Evolutionary conservation across 345 rosid genomes (phyloP), one percentile per base, ranked within the genome.

Genomic region (Salix brachista): DNA sequence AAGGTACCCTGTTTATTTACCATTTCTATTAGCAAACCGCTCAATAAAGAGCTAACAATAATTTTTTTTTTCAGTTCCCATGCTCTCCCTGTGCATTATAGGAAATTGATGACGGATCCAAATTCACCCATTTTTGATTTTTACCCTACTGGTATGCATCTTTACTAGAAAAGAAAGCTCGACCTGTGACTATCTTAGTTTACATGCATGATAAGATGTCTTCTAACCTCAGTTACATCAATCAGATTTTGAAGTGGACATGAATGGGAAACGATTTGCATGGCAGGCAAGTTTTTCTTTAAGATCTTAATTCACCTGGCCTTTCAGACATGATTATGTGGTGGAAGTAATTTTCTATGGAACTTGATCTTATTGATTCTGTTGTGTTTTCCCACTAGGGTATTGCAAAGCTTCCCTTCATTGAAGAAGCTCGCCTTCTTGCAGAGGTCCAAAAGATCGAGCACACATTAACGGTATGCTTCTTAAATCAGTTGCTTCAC

Each of bases 191-290:
- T 42, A 18, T 69, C 16, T 37, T 71, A 71, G 61, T 66, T 65
- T 69, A 70, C 67, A 52, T 80, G 50, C 37, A 48, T 81, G 25
- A 30, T 46, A 67, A 71, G 74, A 62, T 72, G 58, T 69, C 34
- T 74, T 75, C 32, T 71, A 72, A 70, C 17, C 75, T 69, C 80
- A 79, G 42, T n/a, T 75, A 17, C 52, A 65, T 87, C 79, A 78
- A 61, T 62, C 88, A 94, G 97, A 96, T 83, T 94, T 94, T 82
- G 95, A 89, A 80, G 84, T 91, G 79, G 99, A 96, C 85, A 94
- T 94, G 95, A 86, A 89, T 80, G 99, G 99, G 65, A 96, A 93
- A 81, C 93, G 98, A 54, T 96, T 21, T 81, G 68, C 93, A 7
- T 94, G 99, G 99, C 99, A 93, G 96, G 98, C 89, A 54, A 69